phyloP scores from a whole-genome alignment of 805 yeast genomes.

The Starmerella lactis-condensi region DNA sequence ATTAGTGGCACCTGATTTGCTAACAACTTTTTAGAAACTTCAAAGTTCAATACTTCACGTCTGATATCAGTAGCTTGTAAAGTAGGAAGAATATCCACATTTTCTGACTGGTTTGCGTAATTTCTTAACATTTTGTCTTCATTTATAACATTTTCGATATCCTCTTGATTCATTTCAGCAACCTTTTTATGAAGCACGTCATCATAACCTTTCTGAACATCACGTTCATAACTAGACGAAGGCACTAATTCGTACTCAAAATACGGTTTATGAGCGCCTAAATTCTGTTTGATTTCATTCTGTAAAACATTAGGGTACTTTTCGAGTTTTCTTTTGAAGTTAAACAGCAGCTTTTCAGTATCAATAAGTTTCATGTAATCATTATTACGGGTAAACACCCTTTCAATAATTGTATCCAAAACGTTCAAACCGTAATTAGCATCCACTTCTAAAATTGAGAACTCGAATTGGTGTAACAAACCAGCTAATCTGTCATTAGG shows the following conservation, averaged over 20 bases:
- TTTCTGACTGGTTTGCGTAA: conserved; percentile 33
- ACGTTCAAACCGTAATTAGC: conserved; percentile 77
- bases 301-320: conserved; percentile 42
- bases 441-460: conserved; percentile 66
- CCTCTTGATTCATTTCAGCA: conserved; percentile 32
- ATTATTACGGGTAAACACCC: conserved; percentile 69
- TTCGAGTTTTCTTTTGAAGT: conserved; percentile 44
- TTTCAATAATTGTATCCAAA: conserved; percentile 54
- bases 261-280: conserved; percentile 30
- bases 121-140: no score
- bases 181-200: conserved; percentile 31
- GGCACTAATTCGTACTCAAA: conserved; percentile 71
- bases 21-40: conserved; percentile 13
- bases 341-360: conserved; percentile 39
- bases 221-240: conserved; percentile 33
- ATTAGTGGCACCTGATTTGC: conserved; percentile 13
- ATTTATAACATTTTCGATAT: conserved; percentile 36
- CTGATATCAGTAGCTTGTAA: conserved; percentile 58
- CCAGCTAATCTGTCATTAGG: conserved; percentile 55
- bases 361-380: conserved; percentile 45
- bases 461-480: conserved; percentile 70
- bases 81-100: conserved; percentile 64
- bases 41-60: conserved; percentile 29
- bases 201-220: conserved; percentile 38
- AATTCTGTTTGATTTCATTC: conserved; percentile 34